Evolutionary conservation across 1,284 basidiomycete species (phyloP), one percentile per base, ranked within the genome.

Genomic region (Cryptococcus sp.): DNA sequence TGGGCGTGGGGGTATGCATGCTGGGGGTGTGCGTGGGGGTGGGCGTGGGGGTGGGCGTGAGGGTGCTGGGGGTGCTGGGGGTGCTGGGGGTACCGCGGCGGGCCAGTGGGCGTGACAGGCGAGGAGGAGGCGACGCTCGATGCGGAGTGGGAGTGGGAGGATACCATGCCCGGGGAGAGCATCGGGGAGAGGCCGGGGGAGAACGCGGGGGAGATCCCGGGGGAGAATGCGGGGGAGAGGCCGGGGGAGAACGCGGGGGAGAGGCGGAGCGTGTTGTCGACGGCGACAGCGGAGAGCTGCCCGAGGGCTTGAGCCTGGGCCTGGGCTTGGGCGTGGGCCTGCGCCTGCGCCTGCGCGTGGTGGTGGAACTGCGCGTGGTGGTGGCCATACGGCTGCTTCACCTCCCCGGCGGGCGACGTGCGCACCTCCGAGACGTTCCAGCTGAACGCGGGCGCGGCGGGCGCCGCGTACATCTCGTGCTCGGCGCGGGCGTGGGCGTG

Each of bases 361-460:
- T n/a, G n/a, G n/a, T n/a, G n/a, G n/a, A n/a, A n/a, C n/a, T n/a
- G n/a, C n/a, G n/a, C n/a, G n/a, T n/a, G n/a, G n/a, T n/a, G n/a
- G n/a, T n/a, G n/a, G n/a, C n/a, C n/a, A n/a, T 28, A 18, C 43
- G 18, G 18, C 43, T 15, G 43, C 13, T 45, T 13, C 15, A 28
- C 21, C 13, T 13, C 28, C 4, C 4, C 28, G 21, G 38, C 18
- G n/a, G 24, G 18, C 5, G 52, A 33, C 20, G 51, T 49, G 6
- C 52, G 45, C n/a, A 53, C 33, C 16, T 54, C 56, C 8, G 56
- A 54, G 8, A 59, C 53, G 20, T 48, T 52, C 57, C 57, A 59
- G 3, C 53, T 43, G 53, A 59, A 59, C 13, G 51, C 37, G 12
- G 56, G 56, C 21, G 50, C 37, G 7, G 9, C 3, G 28, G 18